Evolutionary conservation across 2,329 filamentous ascomycete genomes (phyloP), one percentile per base, ranked within the genome.

Genomic region (Rutstroemia sp.): DNA sequence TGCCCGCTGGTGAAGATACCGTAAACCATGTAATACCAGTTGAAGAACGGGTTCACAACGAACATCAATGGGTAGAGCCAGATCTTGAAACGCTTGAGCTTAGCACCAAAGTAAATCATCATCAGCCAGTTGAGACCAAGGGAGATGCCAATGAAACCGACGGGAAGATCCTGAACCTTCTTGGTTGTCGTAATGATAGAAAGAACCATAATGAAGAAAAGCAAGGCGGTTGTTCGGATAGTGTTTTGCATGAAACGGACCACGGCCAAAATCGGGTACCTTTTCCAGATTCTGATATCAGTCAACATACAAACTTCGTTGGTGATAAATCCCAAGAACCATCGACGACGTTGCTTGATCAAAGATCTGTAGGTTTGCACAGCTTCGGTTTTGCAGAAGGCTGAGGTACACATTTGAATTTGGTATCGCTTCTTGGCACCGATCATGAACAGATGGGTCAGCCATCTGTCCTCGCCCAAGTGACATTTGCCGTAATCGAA

Each of bases 291-390:
- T 58, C 94, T 84, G 72, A 88, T 84, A 72, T 97, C 92, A 1
- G 94, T 97, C 74, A 99, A 77, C 94, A 97, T 96, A 74, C 92
- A 96, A 7, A 91, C 92, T 71, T 97, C 92, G 71, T 99, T 99
- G 16, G 92, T 96, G 73, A 97, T 92, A 72, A 96, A 96, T 30
- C 92, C 92, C 45, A 97, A 78, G 71, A 97, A 97, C 94, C 94
- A 99, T 68, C 94, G 82, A 55, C 92, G 86, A 58, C 94, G 86
- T 75, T 99, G 94, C 77, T 97, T 96, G 70, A 96, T 78, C 48
- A 99, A 80, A 64, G 88, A 91, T 57, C 75, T 75, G 71, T 92
- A 92, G 2, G 87, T 91, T 73, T 96, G 91, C 17, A 96, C 92
- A 23, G 94, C 92, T 72, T 97, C 92, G 0, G 94, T 97, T 74